Conservation (phyloP, 2,329 filamentous ascomycete genomes). For the Blumeria graminis region DNA sequence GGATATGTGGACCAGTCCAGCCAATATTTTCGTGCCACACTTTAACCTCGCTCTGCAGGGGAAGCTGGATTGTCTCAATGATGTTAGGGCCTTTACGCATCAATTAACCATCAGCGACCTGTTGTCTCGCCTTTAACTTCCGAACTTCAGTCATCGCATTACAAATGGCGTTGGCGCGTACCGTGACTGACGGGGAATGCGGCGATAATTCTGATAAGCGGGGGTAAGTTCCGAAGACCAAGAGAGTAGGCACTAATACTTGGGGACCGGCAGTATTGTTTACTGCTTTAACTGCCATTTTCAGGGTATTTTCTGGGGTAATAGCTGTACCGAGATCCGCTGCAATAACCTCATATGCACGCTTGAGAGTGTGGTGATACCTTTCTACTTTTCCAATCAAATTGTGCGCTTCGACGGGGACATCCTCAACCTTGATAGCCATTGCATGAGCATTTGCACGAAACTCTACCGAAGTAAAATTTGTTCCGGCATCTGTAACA, state of each 20-base stretch:
- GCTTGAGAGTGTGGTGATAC: neutral
- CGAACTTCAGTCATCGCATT: neutral
- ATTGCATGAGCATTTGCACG: neutral
- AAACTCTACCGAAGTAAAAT: conserved; percentile 3
- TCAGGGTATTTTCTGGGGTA: neutral
- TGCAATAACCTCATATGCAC: neutral
- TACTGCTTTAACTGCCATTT: conserved; percentile 1
- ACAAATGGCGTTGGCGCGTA: neutral
- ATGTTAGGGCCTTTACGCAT: neutral
- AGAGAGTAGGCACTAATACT: neutral
- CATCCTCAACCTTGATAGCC: neutral
- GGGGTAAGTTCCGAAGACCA: neutral
- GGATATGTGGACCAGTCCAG: neutral
- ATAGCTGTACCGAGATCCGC: neutral
- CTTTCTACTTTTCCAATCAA: conserved; percentile 2
- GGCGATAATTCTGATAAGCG: neutral
- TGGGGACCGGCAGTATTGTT: neutral
- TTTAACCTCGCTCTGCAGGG: neutral
- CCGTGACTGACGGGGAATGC: neutral
- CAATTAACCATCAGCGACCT: neutral
- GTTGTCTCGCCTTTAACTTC: neutral
- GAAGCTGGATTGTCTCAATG: neutral
- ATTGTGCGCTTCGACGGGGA: conserved; percentile 2
- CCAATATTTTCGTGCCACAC: neutral
- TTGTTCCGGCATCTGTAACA: conserved; percentile 1